Base-by-base conservation (phyloP, 2,329 filamentous ascomycete species). In the Sordariomycetes sp. region DNA sequence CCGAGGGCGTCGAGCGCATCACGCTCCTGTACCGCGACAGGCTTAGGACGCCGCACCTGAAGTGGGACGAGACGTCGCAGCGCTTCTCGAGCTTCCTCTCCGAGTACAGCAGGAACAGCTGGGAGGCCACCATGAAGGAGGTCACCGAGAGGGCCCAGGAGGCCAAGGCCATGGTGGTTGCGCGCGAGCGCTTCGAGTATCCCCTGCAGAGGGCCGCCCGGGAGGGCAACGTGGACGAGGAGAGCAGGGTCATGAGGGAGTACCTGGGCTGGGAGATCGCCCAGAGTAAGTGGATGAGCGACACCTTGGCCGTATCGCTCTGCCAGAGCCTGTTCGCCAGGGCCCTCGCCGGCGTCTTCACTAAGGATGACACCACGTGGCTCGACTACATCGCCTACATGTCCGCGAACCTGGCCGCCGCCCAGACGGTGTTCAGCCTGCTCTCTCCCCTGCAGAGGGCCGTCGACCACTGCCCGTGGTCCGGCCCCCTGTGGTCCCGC, bases 401-500 rank as follows among this genome's bases (percentile, higher is more conserved):
- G 54, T 79, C 76, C n/a, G 79, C 75, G 59, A 70, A 72, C 63
- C 63, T 71, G 67, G 58, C 71, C 68, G 58, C 79, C 71, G 22
- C 74, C 53, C 60, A 75, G 58, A 37, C 59, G 40, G 34, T 52
- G 14, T 65, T 63, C 37, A 67, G 65, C 34, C 71, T 88, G 43
- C 79, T 96, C 11, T 81, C 89, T 53, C 80, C 93, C 7, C 77
- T 95, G 2, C 86, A 90, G 65, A 83, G 91, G 62, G 91, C 90
- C 14, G 94, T 92, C 11, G 82, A 86, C 51, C 94, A 97, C 71
- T 96, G 93, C 65, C 92, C 94, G 1, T 96, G 91, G 88, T 95
- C 91, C 7, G 94, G 94, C 18, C 80, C 83, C 32, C 79, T 99
- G 7, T 99, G 94, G 94, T 89, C 90, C 7, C 86, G 93, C 63